Conservation (phyloP, 1,139 yeast species). For the Kodamaea suecica region DNA sequence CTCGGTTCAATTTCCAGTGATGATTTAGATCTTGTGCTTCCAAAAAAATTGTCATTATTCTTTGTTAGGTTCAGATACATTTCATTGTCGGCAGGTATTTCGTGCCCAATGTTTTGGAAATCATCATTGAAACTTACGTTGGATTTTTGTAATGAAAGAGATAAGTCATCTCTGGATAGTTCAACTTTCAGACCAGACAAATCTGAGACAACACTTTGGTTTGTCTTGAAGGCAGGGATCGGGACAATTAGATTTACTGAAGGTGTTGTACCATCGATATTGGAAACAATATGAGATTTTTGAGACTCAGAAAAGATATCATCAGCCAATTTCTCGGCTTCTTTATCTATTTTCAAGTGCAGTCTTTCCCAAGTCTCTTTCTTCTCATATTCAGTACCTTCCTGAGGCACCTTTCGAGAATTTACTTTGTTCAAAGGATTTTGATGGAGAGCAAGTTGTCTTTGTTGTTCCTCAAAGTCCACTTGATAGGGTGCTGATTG, state of each 20-base stretch:
- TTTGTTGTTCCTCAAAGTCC: background rate
- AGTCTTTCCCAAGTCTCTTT: slow-evolving; percentile 41
- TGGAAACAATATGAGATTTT: background rate
- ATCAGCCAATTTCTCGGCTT: slow-evolving; percentile 41
- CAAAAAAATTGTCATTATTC: background rate
- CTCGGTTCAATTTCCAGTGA: background rate
- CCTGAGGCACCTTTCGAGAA: slow-evolving; percentile 5
- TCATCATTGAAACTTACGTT: slow-evolving; percentile 4
- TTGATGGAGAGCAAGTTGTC: background rate
- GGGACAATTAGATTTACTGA: background rate
- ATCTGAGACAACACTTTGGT: background rate
- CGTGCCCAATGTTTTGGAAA: background rate
- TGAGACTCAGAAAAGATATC: slow-evolving; percentile 31
- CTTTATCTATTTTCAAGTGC: slow-evolving; percentile 17
- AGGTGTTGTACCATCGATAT: background rate
- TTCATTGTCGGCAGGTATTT: background rate
- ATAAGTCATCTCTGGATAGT: background rate
- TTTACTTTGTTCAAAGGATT: background rate
- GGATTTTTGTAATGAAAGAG: slow-evolving; percentile 4
- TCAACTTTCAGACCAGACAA: background rate
- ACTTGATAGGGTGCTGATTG: background rate
- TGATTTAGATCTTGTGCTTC: slow-evolving; percentile 1
- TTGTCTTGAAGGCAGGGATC: background rate
- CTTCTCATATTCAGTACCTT: slow-evolving; percentile 22
- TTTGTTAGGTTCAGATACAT: no score